Evolutionary conservation across 257 asterid genomes (phyloP), one percentile per base, ranked within the genome.

Genomic region (Solanum raphanifolium): DNA sequence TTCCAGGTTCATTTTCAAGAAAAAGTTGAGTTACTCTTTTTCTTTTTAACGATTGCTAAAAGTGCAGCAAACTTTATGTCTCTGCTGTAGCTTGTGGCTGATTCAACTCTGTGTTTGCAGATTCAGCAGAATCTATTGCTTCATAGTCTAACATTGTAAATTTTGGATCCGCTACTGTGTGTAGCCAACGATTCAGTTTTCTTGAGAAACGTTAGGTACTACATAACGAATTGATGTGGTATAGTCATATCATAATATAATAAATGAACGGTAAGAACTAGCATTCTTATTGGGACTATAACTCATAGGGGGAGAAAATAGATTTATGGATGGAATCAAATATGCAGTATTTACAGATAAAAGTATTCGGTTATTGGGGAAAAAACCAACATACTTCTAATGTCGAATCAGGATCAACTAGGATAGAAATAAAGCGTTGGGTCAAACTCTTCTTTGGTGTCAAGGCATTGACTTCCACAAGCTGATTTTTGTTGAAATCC

Each of bases 401-500:
- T n/a, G n/a, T n/a, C n/a, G n/a, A n/a, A n/a, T n/a, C n/a, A n/a
- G n/a, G n/a, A n/a, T n/a, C n/a, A n/a, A n/a, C n/a, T n/a, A n/a
- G n/a, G n/a, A n/a, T n/a, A n/a, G n/a, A n/a, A n/a, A n/a, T n/a
- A n/a, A n/a, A n/a, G n/a, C n/a, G n/a, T n/a, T n/a, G n/a, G n/a
- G n/a, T n/a, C n/a, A n/a, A n/a, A n/a, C n/a, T n/a, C n/a, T n/a
- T n/a, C n/a, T n/a, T n/a, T 16, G 48, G 15, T 41, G 10, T 41
- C 55, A 12, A 46, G 55, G 58, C 21, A 48, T 52, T 1, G 62
- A 52, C 62, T 52, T 96, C 97, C 5, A 96, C 99, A 27, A 94
- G 92, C 90, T 96, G 98, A 43, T 95, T 95, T 85, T 95, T 94
- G 88, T 96, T 96, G 91, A 95, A 96, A 89, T 94, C 98, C 7